Evolutionary conservation across 2,329 filamentous ascomycete genomes (phyloP).

Genomic region (Ophiostoma triangulosporum): DNA sequence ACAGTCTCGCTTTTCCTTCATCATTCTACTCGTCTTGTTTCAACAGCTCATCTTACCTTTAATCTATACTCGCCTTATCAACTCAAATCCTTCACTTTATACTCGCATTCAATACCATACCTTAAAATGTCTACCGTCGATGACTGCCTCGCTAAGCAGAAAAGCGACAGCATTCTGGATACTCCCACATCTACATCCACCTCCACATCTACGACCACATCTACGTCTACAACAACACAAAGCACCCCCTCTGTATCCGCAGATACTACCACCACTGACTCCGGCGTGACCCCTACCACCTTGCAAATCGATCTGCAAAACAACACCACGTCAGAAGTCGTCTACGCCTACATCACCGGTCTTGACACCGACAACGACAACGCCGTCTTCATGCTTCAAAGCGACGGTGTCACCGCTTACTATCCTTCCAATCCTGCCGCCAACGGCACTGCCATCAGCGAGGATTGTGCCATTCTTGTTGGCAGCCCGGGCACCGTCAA

Average conservation of each 20-base stretch:
- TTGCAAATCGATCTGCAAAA: slow-evolving; percentile 52
- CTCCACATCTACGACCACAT: neutral
- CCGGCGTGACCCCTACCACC: slow-evolving; percentile 20
- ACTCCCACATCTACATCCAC: slow-evolving; percentile 10
- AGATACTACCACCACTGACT: neutral
- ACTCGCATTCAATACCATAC: too few relatives aligned
- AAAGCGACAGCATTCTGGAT: slow-evolving; percentile 15
- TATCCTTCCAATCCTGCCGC: slow-evolving; percentile 45
- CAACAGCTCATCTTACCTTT: neutral
- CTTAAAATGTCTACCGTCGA: slow-evolving; percentile 18
- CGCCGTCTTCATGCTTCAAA: slow-evolving; percentile 45
- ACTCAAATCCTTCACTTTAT: neutral
- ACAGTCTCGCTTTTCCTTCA: neutral
- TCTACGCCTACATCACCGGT: slow-evolving; percentile 61
- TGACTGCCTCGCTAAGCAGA: slow-evolving; percentile 17
- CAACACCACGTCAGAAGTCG: slow-evolving; percentile 43
- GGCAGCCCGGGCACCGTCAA: slow-evolving; percentile 46
- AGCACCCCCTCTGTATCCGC: neutral
- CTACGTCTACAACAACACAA: neutral
- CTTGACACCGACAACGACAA: slow-evolving; percentile 45
- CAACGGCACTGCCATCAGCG: slow-evolving; percentile 35
- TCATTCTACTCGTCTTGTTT: neutral
- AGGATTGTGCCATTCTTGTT: slow-evolving; percentile 49
- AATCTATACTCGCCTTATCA: neutral
- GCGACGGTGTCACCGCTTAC: slow-evolving; percentile 53